Base-by-base conservation (phyloP, 2,329 filamentous ascomycete species). In the Sclerotinia minor region DNA sequence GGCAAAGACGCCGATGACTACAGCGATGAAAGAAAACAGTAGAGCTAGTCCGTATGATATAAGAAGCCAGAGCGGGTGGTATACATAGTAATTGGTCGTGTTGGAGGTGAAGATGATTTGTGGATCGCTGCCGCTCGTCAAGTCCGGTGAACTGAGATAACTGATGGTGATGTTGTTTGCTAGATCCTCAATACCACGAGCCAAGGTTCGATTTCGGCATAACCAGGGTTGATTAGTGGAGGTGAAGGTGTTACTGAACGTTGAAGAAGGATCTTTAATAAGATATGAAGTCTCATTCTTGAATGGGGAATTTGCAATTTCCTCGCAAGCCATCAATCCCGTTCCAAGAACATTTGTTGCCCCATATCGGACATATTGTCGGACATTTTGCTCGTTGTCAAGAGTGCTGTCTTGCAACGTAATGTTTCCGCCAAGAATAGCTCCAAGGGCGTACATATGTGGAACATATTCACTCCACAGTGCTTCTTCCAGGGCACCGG, bases 121-220 rank as follows among this genome's bases (percentile, higher is more conserved):
- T 8, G 29, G 41, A 54, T 49, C 26, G n/a, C 45, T 13, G 44
- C 54, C 8, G 17, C 63, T 59, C 54, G 54, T 55, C 15, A 70
- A 49, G 29, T 59, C 29, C 8, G 55, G 26, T 9, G 64, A 64
- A 26, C 61, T 65, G 21, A 72, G 64, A 67, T 72, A 67, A 57
- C 67, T 69, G n/a, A 75, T 73, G n/a, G 70, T 73, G 41, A 75
- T 71, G 15, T 74, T 74, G 32, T 71, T 70, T 19, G 69, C 65
- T 0, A 74, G 57, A 49, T 74, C 72, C 54, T 74, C 69, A 7
- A 74, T 65, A 5, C 69, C 72, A 24, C 47, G 55, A 3, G 57
- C 17, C 8, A 73, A 49, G 0, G 67, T 72, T 13, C 64, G 21
- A 32, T 74, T 74, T 9, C 73, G 67, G 47, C 73, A 74, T 63